Percentiles rank a stretch among this genome's conserved stretches.
These are phyloP conservation scores for Hygrophorus pudorinus DNA, from an alignment of 768 basidiomycete genomes.

Conservation along the genomic window DNA sequence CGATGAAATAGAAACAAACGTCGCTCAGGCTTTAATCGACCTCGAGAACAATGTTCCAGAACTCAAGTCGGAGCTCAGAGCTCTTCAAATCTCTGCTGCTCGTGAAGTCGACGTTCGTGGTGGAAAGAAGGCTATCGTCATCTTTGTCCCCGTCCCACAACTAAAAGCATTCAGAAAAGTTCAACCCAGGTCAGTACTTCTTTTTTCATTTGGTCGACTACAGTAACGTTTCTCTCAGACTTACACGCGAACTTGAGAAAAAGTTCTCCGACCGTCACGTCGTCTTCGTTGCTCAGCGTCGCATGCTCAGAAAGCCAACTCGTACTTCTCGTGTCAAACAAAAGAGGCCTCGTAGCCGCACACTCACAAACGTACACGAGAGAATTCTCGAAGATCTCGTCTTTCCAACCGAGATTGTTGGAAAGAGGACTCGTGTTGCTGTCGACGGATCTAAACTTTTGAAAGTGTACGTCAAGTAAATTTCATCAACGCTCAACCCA, in stretches of 20 bases:
- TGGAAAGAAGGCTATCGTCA: constrained; percentile 98
- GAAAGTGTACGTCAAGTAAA: constrained; percentile 76
- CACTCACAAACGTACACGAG: constrained; percentile 95
- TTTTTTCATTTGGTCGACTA: constrained; percentile 4
- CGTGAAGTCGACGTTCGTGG: constrained; percentile 99
- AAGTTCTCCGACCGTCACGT: constrained; percentile 99
- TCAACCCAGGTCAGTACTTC: constrained; percentile 69
- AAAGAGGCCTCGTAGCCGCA: constrained; percentile 94
- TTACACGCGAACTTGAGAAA: constrained; percentile 99
- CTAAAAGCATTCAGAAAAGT: constrained; percentile 98
- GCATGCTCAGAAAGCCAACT: constrained; percentile 96
- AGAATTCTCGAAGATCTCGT: constrained; percentile 98
- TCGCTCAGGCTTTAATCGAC: constrained; percentile 95
- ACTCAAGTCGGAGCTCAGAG: constrained; percentile 92
- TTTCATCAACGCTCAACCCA: neutral
- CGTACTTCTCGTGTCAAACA: constrained; percentile 88
- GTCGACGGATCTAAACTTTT: constrained; percentile 92
- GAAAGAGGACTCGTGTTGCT: constrained; percentile 91
- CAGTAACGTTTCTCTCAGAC: constrained; percentile 35
- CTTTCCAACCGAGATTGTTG: constrained; percentile 97
- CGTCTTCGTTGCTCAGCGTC: constrained; percentile 96
- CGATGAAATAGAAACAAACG: constrained; percentile 82
- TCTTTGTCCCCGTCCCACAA: constrained; percentile 97
- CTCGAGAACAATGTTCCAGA: constrained; percentile 98
- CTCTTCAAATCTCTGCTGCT: constrained; percentile 95